Evolutionary conservation across 176 grass and related monocot species (phyloP).

Genomic region (Leersia perrieri): DNA sequence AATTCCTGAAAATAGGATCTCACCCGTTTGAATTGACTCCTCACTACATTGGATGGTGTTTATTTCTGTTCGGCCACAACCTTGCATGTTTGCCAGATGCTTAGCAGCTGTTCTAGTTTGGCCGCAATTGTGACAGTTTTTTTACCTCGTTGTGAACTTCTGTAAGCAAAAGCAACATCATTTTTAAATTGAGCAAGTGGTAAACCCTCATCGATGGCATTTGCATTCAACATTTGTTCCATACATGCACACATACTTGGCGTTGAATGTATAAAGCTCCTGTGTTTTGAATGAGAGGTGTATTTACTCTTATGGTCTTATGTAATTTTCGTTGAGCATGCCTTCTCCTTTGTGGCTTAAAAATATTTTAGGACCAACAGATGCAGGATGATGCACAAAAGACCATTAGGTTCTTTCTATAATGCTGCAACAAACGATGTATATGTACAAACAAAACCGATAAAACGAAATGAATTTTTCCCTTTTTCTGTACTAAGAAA

Average conservation of each 20-base stretch:
- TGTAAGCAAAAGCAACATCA: background rate
- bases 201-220: background rate
- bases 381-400: background rate
- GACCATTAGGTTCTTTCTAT: background rate
- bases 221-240: background rate
- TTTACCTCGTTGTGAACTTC: background rate
- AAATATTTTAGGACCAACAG: background rate
- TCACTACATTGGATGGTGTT: background rate
- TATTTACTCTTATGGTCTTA: background rate
- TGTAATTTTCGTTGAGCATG: background rate
- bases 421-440: background rate
- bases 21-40: constrained; percentile 24
- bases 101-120: background rate
- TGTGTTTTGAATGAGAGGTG: background rate
- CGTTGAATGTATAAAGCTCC: background rate
- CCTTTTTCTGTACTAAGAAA: background rate
- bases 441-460: background rate
- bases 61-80: constrained; percentile 20
- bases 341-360: background rate
- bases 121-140: background rate
- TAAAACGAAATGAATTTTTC: background rate
- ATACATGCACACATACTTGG: background rate
- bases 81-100: background rate
- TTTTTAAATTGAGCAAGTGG: background rate
- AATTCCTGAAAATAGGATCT: constrained; percentile 46